Evolutionary conservation across 2,329 filamentous ascomycete genomes (phyloP), one percentile per base, ranked within the genome.

Genomic region (Chlorencoelia australis): DNA sequence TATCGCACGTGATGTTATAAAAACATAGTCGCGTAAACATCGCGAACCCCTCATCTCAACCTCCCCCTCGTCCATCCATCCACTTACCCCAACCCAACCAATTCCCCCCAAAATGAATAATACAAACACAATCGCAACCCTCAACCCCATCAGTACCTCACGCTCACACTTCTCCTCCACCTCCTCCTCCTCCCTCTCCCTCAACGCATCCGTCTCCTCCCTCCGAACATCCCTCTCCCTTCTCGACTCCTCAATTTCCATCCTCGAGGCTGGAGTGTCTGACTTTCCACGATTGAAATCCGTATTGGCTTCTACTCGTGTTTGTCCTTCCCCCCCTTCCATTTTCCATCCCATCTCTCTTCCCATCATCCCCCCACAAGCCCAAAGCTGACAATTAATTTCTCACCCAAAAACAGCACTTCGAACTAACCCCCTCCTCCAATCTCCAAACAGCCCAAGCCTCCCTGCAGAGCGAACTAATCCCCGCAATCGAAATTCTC

Each of bases 341-440:
- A 7, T 11, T 10, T n/a, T 16, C n/a, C 29, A 3, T 6, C 16
- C 13, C 13, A 4, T 5, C 15, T 15, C 22, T 15, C 14, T 3
- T 19, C 3, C 3, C 10, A 7, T 24, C 10, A 14, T n/a, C 25
- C 11, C n/a, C 22, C 27, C 17, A 39, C 5, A 1, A 21, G 22
- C 19, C 17, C 33, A 39, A 14, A 40, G 5, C 5, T 3, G 24
- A 39, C 8, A 22, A 13, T 29, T 7, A 18, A 24, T 19, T 19
- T 14, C 22, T 21, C 5, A 30, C 9, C 15, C 24, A 8, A n/a
- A 14, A 14, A 17, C 30, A 82, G 75, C 79, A 84, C 58, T 84
- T 83, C 53, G 79, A 84, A 60, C 69, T 84, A 30, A 75, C 82
- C 33, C 77, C 79, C 22, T 75, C 81, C 57, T 67, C 71, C 22